Conservation (phyloP, 2,329 filamentous ascomycete species). For the Cladosporium sp. region DNA sequence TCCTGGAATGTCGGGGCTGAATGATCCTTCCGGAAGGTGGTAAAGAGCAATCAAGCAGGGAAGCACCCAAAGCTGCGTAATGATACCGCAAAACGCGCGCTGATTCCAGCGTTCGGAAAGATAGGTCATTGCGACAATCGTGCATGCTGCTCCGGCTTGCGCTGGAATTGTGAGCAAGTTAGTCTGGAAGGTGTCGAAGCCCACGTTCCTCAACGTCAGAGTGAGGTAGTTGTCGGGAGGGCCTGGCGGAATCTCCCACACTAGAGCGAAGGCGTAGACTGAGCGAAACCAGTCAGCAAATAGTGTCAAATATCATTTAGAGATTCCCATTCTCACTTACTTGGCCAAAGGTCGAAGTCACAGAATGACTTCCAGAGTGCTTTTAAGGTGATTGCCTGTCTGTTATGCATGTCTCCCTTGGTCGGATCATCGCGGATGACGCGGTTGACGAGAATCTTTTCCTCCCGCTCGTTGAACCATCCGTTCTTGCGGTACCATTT, state of each 20-base stretch:
- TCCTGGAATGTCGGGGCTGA: conserved; percentile 35
- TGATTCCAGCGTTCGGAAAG: conserved; percentile 47
- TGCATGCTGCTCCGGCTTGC: conserved; percentile 29
- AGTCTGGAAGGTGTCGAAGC: conserved; percentile 39
- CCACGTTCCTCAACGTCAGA: conserved; percentile 35
- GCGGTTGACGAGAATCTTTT: conserved; percentile 61
- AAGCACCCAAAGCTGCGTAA: conserved; percentile 39
- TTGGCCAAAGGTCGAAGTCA: conserved; percentile 55
- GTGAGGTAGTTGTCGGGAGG: conserved; percentile 50
- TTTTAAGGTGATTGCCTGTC: conserved; percentile 46
- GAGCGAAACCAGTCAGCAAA: conserved; percentile 13
- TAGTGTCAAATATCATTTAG: no score
- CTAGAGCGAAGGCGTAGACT: conserved; percentile 18
- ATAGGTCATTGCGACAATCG: conserved; percentile 48
- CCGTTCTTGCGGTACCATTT: conserved; percentile 56
- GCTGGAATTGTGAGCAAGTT: conserved; percentile 40
- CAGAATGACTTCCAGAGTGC: conserved; percentile 48
- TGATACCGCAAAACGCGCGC: conserved; percentile 44
- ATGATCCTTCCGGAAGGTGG: conserved; percentile 25
- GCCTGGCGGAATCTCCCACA: conserved; percentile 25
- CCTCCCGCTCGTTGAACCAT: conserved; percentile 64
- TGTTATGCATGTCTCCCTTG: conserved; percentile 56
- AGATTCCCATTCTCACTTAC: no score
- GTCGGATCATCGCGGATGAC: conserved; percentile 55
- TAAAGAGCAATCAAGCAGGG: conserved; percentile 36